Base-by-base conservation (phyloP, 2,329 filamentous ascomycete genomes). In the Emergomyces orientalis region DNA sequence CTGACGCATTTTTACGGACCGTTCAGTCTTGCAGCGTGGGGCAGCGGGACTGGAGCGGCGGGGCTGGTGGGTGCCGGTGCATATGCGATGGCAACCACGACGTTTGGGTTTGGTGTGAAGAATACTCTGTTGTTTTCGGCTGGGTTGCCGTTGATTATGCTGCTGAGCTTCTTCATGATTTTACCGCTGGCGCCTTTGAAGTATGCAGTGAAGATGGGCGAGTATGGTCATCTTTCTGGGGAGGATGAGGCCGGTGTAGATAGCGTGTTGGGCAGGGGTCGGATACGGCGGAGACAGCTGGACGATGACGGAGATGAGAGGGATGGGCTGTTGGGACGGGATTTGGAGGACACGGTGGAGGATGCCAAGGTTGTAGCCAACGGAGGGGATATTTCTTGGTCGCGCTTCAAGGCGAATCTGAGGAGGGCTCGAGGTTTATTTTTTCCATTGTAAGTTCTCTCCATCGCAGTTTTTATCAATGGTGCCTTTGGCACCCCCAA, bases 1-100 rank as follows among this genome's bases (percentile, higher is more conserved):
- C 77, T 99, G 70, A 96, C 93, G 17, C 93, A 97, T 73, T 97
- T 89, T 78, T 97, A 97, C 71, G 94, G 93, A 0, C 87, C 86
- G 9, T 88, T 90, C 75, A 91, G 90, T 69, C 81, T 97, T 22
- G 92, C 92, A 0, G 88, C 90, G 43, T 99, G 94, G 94, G 89
- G 91, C 0, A 93, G 89, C 66, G 93, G 93, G 0, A 97, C 93
- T 0, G 93, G 93, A 1, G 93, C 89, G 0, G 93, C 93, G 0
- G 93, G 93, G 0, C 75, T 99, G 63, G 81, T 93, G 0, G 94
- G 94, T 5, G 91, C 93, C 0, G 91, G 91, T 0, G 81, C 93
- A 17, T 99, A 97, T 76, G 90, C 95, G 8, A 72, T 93, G 57
- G 82, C 94, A 63, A 97, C 93, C 0, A 92, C 89, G 39, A 89